phyloP scores from a whole-genome alignment of 2,329 filamentous ascomycete species.

The Waltergamsia citrina region DNA sequence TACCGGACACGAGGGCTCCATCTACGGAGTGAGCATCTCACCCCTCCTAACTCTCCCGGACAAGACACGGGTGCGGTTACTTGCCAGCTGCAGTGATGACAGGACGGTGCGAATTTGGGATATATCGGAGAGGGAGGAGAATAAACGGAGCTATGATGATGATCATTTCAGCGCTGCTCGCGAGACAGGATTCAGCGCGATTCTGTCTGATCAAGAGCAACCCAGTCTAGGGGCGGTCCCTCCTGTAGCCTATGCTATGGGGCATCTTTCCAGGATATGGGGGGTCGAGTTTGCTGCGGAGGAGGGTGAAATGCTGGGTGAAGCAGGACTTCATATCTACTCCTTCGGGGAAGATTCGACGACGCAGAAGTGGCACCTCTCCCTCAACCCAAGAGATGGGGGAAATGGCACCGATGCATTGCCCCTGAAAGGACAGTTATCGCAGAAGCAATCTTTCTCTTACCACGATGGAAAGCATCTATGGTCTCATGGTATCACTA shows the following conservation, averaged over 20 bases:
- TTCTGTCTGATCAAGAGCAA: slow-evolving; percentile 8
- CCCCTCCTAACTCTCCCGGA: slow-evolving; percentile 30
- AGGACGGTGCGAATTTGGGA: slow-evolving; percentile 85
- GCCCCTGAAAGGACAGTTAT: slow-evolving; percentile 23
- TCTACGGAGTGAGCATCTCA: slow-evolving; percentile 84
- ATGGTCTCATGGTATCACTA: slow-evolving; percentile 57
- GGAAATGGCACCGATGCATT: neutral
- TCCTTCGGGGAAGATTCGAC: slow-evolving; percentile 84
- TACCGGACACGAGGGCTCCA: slow-evolving; percentile 76
- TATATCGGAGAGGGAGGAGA: slow-evolving; percentile 45
- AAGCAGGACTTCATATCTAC: slow-evolving; percentile 40
- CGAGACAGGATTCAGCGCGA: slow-evolving; percentile 49
- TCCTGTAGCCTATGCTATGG: slow-evolving; percentile 67
- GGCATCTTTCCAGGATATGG: slow-evolving; percentile 87
- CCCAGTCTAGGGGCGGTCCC: slow-evolving; percentile 13
- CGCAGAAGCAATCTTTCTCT: slow-evolving; percentile 44
- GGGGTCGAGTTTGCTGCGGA: slow-evolving; percentile 55
- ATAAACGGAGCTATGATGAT: neutral
- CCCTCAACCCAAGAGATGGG: slow-evolving; percentile 22
- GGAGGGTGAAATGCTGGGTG: slow-evolving; percentile 8
- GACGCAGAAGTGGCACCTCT: slow-evolving; percentile 60
- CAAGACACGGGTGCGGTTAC: slow-evolving; percentile 40
- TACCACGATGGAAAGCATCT: slow-evolving; percentile 84
- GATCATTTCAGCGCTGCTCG: slow-evolving; percentile 23
- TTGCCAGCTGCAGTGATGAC: slow-evolving; percentile 93